Evolutionary conservation across 805 yeast species (phyloP).

Genomic region (Metschnikowia reukaufii): DNA sequence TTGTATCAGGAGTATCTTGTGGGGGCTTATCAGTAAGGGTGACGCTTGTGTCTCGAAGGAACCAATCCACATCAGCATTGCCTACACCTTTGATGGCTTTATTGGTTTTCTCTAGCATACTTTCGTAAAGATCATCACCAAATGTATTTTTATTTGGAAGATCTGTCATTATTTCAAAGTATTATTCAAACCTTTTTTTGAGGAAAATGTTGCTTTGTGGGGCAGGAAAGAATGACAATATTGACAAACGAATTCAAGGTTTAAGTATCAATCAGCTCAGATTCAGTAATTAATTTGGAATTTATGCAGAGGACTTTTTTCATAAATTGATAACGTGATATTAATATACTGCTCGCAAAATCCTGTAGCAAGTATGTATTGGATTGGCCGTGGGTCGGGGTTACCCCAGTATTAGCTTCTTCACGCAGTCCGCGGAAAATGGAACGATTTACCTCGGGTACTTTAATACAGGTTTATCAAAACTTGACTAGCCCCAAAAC

Average conservation of each 20-base stretch:
- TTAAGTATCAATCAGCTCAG: background rate
- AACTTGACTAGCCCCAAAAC: no score
- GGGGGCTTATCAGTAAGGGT: conserved; percentile 3
- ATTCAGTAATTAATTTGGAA: background rate
- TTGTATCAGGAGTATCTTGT: background rate
- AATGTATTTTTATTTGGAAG: background rate
- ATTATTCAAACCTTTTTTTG: background rate
- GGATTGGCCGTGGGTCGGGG: background rate
- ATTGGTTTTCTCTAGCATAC: conserved; percentile 15
- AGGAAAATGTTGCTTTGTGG: background rate
- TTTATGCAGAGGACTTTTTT: background rate
- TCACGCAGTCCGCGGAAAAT: background rate
- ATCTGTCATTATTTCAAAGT: background rate
- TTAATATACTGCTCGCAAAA: background rate
- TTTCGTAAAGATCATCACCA: background rate
- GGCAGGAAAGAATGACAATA: background rate
- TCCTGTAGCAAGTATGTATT: background rate
- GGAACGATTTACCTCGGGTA: background rate
- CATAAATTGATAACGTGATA: background rate
- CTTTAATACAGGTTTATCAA: no score
- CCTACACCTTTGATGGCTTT: conserved; percentile 30
- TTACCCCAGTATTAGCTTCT: background rate
- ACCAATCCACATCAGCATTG: conserved; percentile 52
- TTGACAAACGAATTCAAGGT: background rate
- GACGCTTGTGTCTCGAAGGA: conserved; percentile 39